phyloP scores from a whole-genome alignment of 495 filamentous ascomycete genomes.

The Letharia lupina region DNA sequence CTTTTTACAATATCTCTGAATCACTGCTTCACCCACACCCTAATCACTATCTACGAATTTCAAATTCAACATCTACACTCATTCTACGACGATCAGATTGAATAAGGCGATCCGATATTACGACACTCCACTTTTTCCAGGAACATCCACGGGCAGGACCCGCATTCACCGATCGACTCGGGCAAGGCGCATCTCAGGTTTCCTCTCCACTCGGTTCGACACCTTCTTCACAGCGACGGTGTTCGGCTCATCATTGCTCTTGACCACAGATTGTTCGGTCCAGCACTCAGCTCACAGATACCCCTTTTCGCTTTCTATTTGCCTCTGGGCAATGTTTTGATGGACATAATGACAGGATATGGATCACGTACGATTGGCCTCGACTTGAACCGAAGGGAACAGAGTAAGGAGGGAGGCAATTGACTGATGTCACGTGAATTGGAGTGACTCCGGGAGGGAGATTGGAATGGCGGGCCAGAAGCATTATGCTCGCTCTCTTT shows the following conservation, averaged over 20 bases:
- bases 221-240: slow-evolving; percentile 6
- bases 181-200: slow-evolving; percentile 1
- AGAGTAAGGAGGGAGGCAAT: neutral
- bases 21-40: neutral
- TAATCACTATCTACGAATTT: neutral
- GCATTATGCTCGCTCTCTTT: neutral
- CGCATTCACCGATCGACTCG: slow-evolving; percentile 4
- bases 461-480: neutral
- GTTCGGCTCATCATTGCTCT: slow-evolving; percentile 3
- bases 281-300: slow-evolving; percentile 19
- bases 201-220: slow-evolving; percentile 6
- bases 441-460: neutral
- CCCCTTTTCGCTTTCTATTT: slow-evolving; percentile 9
- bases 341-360: slow-evolving; percentile 5
- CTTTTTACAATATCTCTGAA: slow-evolving; percentile 46
- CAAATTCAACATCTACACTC: neutral
- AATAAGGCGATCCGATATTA: slow-evolving; percentile 8
- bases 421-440: neutral
- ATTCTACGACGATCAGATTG: slow-evolving; percentile 2
- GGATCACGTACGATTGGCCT: slow-evolving; percentile 4
- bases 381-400: neutral
- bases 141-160: slow-evolving; percentile 7
- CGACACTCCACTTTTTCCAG: neutral
- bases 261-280: slow-evolving; percentile 13
- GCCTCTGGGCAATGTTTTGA: slow-evolving; percentile 9